Conservation (phyloP, 768 basidiomycete species). For the Russula sp. region DNA sequence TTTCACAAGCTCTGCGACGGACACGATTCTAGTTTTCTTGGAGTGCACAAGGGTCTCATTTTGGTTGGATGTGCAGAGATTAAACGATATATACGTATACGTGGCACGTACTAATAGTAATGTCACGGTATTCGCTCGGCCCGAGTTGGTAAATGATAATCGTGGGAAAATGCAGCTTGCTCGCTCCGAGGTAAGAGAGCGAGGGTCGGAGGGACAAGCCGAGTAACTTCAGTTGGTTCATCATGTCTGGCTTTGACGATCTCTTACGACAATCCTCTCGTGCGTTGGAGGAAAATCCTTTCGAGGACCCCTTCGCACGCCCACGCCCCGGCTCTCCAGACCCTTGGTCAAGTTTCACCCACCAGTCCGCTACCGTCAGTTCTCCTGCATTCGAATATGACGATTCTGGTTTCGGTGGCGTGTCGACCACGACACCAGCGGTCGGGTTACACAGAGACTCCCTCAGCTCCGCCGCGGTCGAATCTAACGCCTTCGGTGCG, state of each 20-base stretch:
- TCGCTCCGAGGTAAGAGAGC: background rate
- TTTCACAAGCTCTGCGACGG: too few species aligned
- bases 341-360: slow-evolving; percentile 26
- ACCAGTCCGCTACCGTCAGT: background rate
- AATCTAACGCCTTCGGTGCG: background rate
- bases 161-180: too few species aligned
- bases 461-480: background rate
- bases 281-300: slow-evolving; percentile 28
- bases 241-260: slow-evolving; percentile 29
- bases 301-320: slow-evolving; percentile 28
- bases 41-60: too few species aligned
- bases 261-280: slow-evolving; percentile 25
- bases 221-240: background rate
- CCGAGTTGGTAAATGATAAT: too few species aligned
- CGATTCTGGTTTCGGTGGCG: slow-evolving; percentile 13
- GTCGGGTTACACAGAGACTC: background rate
- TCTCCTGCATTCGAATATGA: slow-evolving; percentile 20
- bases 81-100: too few species aligned
- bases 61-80: too few species aligned
- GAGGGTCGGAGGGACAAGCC: background rate
- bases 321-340: slow-evolving; percentile 27
- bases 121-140: too few species aligned
- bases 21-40: too few species aligned
- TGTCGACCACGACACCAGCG: slow-evolving; percentile 4
- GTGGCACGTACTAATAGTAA: too few species aligned